phyloP scores from a whole-genome alignment of 306 rosid genomes.

The Lotus japonicus region DNA sequence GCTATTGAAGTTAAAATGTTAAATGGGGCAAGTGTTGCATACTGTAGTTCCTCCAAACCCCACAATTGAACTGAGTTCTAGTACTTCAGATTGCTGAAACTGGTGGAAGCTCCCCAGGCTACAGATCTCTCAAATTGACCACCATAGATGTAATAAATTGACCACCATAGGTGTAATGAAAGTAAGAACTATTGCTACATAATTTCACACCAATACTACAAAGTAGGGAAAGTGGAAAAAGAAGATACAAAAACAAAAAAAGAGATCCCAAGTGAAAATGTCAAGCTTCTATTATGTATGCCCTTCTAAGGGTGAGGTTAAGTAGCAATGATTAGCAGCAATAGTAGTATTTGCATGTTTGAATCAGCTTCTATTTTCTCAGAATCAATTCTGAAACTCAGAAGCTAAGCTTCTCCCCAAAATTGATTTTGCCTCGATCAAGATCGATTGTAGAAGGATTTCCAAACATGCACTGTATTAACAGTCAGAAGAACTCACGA shows the following conservation, averaged over 20 bases:
- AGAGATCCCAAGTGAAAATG: conserved; percentile 35
- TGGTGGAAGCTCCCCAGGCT: conserved; percentile 2
- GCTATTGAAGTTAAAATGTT: conserved; percentile 26
- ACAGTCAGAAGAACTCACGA: conserved; percentile 53
- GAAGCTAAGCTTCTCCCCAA: too few species aligned
- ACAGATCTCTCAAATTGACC: conserved; percentile 36
- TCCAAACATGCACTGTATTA: conserved; percentile 16
- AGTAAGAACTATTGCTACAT: conserved; percentile 39
- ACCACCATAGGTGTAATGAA: conserved; percentile 31
- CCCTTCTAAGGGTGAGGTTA: conserved; percentile 51
- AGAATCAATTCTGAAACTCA: too few species aligned
- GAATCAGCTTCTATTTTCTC: too few species aligned
- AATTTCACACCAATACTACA: conserved; percentile 45
- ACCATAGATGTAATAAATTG: conserved; percentile 28
- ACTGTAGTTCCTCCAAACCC: conserved; percentile 29
- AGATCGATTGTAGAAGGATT: too few species aligned
- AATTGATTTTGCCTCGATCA: too few species aligned
- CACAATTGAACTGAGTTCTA: conserved; percentile 27
- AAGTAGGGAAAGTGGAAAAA: conserved; percentile 1
- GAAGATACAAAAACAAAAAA: neutral
- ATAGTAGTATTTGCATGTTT: neutral
- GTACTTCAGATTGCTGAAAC: conserved; percentile 28
- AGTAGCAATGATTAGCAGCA: conserved; percentile 20
- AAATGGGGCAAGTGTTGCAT: conserved; percentile 26
- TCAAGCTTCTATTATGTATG: conserved; percentile 47